Conservation (phyloP, 2,329 filamentous ascomycete genomes). For the Fusarium nodosum region DNA sequence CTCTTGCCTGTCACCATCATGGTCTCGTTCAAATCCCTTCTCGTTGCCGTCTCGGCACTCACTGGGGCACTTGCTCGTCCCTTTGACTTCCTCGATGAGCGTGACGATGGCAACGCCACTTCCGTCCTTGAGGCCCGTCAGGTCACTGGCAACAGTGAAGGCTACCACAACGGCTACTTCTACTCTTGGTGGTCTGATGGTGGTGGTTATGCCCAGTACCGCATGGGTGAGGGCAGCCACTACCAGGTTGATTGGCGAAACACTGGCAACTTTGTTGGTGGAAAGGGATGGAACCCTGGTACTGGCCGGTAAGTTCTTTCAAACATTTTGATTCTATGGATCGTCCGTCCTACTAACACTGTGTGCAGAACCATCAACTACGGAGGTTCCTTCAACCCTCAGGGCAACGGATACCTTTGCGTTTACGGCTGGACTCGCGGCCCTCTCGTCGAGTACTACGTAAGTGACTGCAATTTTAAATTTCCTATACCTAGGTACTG, state of each 20-base stretch:
- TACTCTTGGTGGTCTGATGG: slow-evolving; percentile 34
- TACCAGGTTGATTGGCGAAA: slow-evolving; percentile 23
- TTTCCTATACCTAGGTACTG: rapidly evolving
- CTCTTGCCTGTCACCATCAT: neutral
- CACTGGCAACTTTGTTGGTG: slow-evolving; percentile 31
- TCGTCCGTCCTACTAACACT: neutral
- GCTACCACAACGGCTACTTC: slow-evolving; percentile 24
- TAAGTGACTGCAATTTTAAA: rapidly evolving
- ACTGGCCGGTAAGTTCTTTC: slow-evolving; percentile 14
- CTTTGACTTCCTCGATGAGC: slow-evolving; percentile 28
- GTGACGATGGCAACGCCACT: slow-evolving; percentile 19
- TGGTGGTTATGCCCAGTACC: slow-evolving; percentile 19
- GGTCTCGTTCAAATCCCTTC: slow-evolving; percentile 21
- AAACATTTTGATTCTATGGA: rapidly evolving
- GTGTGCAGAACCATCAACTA: slow-evolving; percentile 19
- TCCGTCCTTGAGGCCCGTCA: slow-evolving; percentile 16
- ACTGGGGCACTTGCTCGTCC: slow-evolving; percentile 24
- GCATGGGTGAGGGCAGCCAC: slow-evolving; percentile 11
- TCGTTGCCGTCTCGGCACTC: slow-evolving; percentile 19
- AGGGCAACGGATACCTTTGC: slow-evolving; percentile 23
- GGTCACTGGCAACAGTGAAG: slow-evolving; percentile 22
- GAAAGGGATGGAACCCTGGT: slow-evolving; percentile 29
- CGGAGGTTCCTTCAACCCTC: slow-evolving; percentile 17
- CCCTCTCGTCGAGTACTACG: slow-evolving; percentile 28
- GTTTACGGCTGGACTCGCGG: slow-evolving; percentile 26